phyloP scores from a whole-genome alignment of 768 basidiomycete genomes.

The Xanthoconium stramineum region DNA sequence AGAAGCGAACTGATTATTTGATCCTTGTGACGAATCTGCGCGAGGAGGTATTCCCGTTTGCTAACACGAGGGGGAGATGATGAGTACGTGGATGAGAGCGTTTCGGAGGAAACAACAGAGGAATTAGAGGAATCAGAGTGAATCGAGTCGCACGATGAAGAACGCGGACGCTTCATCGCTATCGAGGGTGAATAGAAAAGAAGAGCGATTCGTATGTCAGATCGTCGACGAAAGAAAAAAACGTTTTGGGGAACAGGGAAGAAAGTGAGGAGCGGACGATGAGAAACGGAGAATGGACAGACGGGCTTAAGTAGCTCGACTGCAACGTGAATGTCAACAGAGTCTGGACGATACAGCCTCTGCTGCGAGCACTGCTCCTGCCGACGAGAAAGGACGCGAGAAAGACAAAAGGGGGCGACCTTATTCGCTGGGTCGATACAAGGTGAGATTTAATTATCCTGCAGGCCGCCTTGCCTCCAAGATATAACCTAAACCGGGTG shows the following conservation, averaged over 20 bases:
- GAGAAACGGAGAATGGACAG: neutral
- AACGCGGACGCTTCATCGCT: slow-evolving; percentile 19
- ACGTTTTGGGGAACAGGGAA: neutral
- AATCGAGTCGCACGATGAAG: slow-evolving; percentile 16
- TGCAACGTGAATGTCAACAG: neutral
- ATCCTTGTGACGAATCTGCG: slow-evolving; percentile 86
- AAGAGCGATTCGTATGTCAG: neutral
- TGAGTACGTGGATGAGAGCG: slow-evolving; percentile 35
- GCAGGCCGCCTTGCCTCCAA: slow-evolving; percentile 5
- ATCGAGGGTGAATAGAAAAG: neutral
- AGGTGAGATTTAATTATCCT: neutral
- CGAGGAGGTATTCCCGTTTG: slow-evolving; percentile 82
- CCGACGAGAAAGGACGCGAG: slow-evolving; percentile 11
- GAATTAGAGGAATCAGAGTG: slow-evolving; percentile 27
- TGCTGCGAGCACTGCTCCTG: slow-evolving; percentile 13
- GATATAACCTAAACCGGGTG: slow-evolving; percentile 13
- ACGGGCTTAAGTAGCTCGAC: slow-evolving; percentile 22
- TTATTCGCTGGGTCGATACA: neutral
- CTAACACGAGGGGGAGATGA: slow-evolving; percentile 40
- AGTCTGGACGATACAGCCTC: slow-evolving; percentile 4
- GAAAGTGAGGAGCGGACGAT: neutral
- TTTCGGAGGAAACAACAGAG: slow-evolving; percentile 34
- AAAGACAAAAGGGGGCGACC: neutral
- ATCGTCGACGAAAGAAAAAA: neutral
- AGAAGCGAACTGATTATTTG: slow-evolving; percentile 80